Evolutionary conservation across 1,284 basidiomycete species (phyloP).

Genomic region (Boletus semigastroideus): DNA sequence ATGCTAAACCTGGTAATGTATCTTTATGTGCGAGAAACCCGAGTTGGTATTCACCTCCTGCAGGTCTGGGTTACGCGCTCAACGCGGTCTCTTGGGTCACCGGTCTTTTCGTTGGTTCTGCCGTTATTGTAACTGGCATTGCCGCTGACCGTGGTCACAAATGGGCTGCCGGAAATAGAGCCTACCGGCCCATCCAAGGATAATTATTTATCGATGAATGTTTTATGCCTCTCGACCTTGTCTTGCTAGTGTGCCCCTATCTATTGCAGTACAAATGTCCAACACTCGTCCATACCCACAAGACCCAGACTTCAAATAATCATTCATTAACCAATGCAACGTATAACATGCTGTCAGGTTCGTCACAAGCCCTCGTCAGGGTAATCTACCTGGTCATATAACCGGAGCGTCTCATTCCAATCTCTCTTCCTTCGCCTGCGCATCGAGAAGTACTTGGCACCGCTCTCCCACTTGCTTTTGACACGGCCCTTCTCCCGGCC

Average conservation of each 20-base stretch:
- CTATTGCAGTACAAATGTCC: background rate
- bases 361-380: slow-evolving; percentile 23
- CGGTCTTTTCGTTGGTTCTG: slow-evolving; percentile 50
- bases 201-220: slow-evolving; percentile 16
- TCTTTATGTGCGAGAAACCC: background rate
- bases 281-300: slow-evolving; percentile 11
- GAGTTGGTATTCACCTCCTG: slow-evolving; percentile 3
- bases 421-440: slow-evolving; percentile 77
- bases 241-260: background rate
- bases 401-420: slow-evolving; percentile 80
- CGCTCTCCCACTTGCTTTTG: slow-evolving; percentile 62
- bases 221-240: background rate
- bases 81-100: slow-evolving; percentile 61
- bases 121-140: slow-evolving; percentile 61
- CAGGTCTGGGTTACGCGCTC: slow-evolving; percentile 59
- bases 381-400: slow-evolving; percentile 68
- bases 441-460: slow-evolving; percentile 75
- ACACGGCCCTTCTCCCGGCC: slow-evolving; percentile 69
- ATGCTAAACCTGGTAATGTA: slow-evolving; percentile 59
- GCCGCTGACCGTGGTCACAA: slow-evolving; percentile 64
- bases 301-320: background rate
- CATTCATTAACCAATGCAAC: background rate
- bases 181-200: slow-evolving; percentile 53
- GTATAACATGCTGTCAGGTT: background rate
- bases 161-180: slow-evolving; percentile 76